Evolutionary conservation across 192 early-diverging fungal species (phyloP), one percentile per base, ranked within the genome.

Genomic region (Coemansia sp.): DNA sequence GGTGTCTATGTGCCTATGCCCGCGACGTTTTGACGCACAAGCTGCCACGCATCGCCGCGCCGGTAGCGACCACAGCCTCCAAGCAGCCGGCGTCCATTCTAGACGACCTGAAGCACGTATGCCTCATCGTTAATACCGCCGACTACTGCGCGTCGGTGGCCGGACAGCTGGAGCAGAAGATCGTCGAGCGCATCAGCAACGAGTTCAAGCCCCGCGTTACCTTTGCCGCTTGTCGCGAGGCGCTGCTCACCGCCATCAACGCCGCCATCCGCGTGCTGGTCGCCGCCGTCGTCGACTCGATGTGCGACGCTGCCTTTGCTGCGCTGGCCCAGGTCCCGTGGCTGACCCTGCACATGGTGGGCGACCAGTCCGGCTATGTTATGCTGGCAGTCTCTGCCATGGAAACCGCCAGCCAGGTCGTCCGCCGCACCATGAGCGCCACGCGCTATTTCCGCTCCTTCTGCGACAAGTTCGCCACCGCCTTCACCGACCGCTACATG

Each of bases 291-390:
- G 78, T 93, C 1, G 90, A 93, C 55, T 82, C 68, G 14, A 64
- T 80, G 41, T 85, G 88, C 36, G 94, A 92, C 30, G 75, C 88
- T 9, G 85, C 87, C 10, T 66, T 97, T 29, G 70, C 81, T 1
- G 61, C 81, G 23, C 93, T 99, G 91, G 65, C 87, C 5, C 86
- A 87, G 59, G 76, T 89, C 11, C 83, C 84, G 3, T 99, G 97
- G 95, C 87, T 82, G 6, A 84, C 82, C 0, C 61, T 98, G 50
- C 88, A 92, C 55, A 81, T 87, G 9, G 95, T 98, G 17, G 97
- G 95, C 11, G 97, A 99, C 74, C 97, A 99, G 70, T 94, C 92
- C 0, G 87, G 85, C 40, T 94, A 96, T 69, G 86, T 99, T 11
- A 81, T 85, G 4, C 59, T 82, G 59, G 83, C 93, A 11, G 87